These are phyloP conservation scores for Pyrenula aspistea DNA, from an alignment of 495 filamentous ascomycete genomes.

Conservation along the genomic window DNA sequence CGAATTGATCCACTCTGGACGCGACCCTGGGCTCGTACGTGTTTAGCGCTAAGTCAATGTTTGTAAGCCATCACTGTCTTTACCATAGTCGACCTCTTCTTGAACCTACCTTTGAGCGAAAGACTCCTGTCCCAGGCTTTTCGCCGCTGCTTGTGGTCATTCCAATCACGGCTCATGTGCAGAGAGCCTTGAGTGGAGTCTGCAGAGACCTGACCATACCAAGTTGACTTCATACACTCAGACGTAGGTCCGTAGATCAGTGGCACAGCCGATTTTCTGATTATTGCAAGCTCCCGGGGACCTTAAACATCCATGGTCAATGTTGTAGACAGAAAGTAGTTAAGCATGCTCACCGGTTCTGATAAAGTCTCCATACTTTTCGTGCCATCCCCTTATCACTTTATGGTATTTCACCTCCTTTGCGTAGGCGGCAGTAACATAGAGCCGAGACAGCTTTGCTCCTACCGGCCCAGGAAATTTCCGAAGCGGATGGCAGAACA, in stretches of 20 bases:
- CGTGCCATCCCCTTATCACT: constrained; percentile 12
- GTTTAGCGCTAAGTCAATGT: constrained; percentile 2
- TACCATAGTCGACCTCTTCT: not conserved
- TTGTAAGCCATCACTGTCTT: not conserved
- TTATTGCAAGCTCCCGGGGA: not conserved
- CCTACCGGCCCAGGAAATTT: constrained; percentile 30
- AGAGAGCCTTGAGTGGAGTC: constrained; percentile 9
- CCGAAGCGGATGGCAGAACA: constrained; percentile 30
- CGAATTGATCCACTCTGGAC: constrained; percentile 5
- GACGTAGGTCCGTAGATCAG: constrained; percentile 13
- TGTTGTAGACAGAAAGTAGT: not conserved
- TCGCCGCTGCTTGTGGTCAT: constrained; percentile 21
- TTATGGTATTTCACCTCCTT: constrained; percentile 22
- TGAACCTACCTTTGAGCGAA: constrained; percentile 11
- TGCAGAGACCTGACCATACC: constrained; percentile 21
- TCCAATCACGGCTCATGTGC: constrained; percentile 16
- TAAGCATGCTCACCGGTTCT: constrained; percentile 6
- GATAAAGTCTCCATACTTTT: constrained; percentile 13
- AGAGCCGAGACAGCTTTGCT: constrained; percentile 28
- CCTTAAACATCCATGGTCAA: not conserved
- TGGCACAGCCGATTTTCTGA: constrained; percentile 8
- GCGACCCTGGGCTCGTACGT: constrained; percentile 8
- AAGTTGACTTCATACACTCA: constrained; percentile 18
- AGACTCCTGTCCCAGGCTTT: constrained; percentile 25
- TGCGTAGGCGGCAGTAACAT: constrained; percentile 17